Percentiles rank a stretch among this genome's conserved stretches.
Evolutionary conservation across 2,329 filamentous ascomycete species (phyloP).

Genomic region (Ampelomyces quisqualis): DNA sequence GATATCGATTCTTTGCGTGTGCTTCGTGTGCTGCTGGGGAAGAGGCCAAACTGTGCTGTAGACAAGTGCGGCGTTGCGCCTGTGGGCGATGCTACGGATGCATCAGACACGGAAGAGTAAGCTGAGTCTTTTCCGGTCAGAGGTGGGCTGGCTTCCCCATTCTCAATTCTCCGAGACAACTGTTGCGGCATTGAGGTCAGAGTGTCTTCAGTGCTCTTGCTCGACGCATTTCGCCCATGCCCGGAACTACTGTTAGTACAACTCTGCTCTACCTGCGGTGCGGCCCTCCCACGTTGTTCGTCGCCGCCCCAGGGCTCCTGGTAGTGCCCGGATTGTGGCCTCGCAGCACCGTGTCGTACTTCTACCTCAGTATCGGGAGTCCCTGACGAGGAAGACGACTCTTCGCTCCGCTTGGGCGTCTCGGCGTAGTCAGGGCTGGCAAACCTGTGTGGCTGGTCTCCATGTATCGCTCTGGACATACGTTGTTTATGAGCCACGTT

Average conservation of each 20-base stretch:
- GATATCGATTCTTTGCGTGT: conserved; percentile 38
- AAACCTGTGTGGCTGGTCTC: conserved; percentile 18
- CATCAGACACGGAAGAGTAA: conserved; percentile 43
- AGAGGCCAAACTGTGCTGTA: conserved; percentile 39
- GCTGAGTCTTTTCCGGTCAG: conserved; percentile 43
- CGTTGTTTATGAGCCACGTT: conserved; percentile 17
- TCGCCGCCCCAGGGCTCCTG: conserved; percentile 25
- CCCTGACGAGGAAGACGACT: conserved; percentile 13
- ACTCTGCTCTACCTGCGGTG: conserved; percentile 16
- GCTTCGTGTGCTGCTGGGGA: conserved; percentile 35
- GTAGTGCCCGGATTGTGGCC: conserved; percentile 23
- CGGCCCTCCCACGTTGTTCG: conserved; percentile 16
- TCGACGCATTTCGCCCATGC: conserved; percentile 16
- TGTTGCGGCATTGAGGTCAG: conserved; percentile 10
- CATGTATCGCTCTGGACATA: conserved; percentile 14
- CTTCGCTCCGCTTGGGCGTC: conserved; percentile 21
- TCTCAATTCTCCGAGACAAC: conserved; percentile 12
- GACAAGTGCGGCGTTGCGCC: conserved; percentile 31
- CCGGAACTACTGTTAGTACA: conserved; percentile 14
- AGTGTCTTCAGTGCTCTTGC: conserved; percentile 15
- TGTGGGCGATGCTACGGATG: conserved; percentile 34
- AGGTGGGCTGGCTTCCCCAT: conserved; percentile 33
- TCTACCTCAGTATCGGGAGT: conserved; percentile 17
- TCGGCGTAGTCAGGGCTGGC: conserved; percentile 23
- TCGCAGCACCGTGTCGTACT: conserved; percentile 14